These are phyloP conservation scores for Clohesyomyces aquaticus DNA, from an alignment of 495 filamentous ascomycete genomes.

Conservation along the genomic window DNA sequence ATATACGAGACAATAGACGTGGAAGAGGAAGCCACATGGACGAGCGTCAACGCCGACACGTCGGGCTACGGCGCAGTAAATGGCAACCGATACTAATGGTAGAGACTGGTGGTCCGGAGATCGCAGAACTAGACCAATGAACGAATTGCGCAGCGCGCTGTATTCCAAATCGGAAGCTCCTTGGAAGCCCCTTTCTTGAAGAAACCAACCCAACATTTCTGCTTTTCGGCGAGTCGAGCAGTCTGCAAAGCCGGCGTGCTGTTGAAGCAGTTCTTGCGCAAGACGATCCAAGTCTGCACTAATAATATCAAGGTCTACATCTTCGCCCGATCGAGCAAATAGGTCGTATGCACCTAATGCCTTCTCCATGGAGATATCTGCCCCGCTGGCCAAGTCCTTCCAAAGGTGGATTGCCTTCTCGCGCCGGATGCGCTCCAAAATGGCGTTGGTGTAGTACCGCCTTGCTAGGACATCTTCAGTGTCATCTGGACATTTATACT, in stretches of 20 bases:
- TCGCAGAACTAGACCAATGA: constrained; percentile 71
- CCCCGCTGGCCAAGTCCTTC: constrained; percentile 58
- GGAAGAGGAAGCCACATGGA: constrained; percentile 76
- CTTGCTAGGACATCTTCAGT: constrained; percentile 78
- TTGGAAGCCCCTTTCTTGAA: constrained; percentile 66
- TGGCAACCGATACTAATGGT: constrained; percentile 75
- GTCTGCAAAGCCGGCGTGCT: constrained; percentile 55
- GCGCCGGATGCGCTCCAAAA: constrained; percentile 80
- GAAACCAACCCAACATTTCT: constrained; percentile 64
- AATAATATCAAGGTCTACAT: constrained; percentile 76
- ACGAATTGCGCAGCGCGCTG: constrained; percentile 78
- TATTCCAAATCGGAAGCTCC: constrained; percentile 72
- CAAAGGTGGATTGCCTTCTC: constrained; percentile 76
- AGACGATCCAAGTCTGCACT: constrained; percentile 65
- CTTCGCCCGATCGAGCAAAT: constrained; percentile 73
- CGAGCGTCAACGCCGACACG: constrained; percentile 70
- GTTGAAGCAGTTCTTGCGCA: constrained; percentile 54
- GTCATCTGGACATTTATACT: constrained; percentile 61
- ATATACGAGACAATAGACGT: constrained; percentile 75
- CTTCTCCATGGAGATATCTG: constrained; percentile 66
- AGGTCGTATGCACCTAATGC: constrained; percentile 84
- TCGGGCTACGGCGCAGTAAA: constrained; percentile 69
- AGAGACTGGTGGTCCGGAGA: constrained; percentile 69
- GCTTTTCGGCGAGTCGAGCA: constrained; percentile 68
- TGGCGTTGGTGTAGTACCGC: constrained; percentile 76